phyloP scores from a whole-genome alignment of 164 flowering plant genomes.

The Magnolia officinalis region DNA sequence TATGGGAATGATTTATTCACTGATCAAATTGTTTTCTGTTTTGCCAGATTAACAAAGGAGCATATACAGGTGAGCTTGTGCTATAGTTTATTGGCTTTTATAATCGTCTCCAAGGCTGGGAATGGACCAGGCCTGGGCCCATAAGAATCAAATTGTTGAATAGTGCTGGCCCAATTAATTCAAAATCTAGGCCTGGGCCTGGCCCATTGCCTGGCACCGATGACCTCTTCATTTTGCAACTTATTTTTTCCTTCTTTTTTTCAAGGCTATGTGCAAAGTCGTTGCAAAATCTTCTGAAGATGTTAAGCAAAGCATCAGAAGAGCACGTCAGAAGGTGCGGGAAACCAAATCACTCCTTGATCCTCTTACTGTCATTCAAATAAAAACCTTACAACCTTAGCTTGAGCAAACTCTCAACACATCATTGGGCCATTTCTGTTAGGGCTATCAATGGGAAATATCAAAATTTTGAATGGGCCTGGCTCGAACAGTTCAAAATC shows the following conservation, averaged over 20 bases:
- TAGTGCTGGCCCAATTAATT: no score
- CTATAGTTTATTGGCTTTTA: no score
- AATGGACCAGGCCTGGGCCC: no score
- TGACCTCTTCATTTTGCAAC: background rate
- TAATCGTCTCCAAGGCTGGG: no score
- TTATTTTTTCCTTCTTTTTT: background rate
- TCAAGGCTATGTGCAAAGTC: conserved; percentile 81
- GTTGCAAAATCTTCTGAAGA: conserved; percentile 85
- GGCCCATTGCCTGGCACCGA: no score
- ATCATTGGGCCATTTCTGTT: no score
- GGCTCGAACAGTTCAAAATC: no score
- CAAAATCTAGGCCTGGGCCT: no score
- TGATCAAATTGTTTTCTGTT: conserved; percentile 12
- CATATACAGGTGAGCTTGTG: conserved; percentile 63
- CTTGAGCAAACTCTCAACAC: no score
- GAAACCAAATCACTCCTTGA: background rate
- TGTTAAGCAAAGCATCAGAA: conserved; percentile 84
- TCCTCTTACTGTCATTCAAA: background rate
- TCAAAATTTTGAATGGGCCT: no score
- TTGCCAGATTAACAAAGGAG: conserved; percentile 81
- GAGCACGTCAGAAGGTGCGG: conserved; percentile 87
- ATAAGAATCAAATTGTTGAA: no score
- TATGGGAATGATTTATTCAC: background rate
- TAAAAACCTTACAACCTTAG: background rate
- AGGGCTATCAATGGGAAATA: no score